These are phyloP conservation scores for Nannochloropsis salina DNA, from an alignment of 108 stramenopile species.

Conservation along the genomic window DNA sequence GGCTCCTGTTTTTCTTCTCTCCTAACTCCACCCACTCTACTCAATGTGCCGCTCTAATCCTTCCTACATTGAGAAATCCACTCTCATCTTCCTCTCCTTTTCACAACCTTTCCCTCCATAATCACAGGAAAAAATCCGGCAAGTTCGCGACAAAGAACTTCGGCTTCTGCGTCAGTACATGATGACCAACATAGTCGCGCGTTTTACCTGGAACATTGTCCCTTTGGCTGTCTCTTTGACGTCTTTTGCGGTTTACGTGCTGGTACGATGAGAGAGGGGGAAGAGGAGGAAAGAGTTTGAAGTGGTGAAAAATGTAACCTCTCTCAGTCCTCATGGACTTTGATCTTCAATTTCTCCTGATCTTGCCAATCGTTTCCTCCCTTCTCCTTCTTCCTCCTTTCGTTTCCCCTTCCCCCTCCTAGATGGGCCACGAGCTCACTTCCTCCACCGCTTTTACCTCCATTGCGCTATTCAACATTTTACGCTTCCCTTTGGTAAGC, in stretches of 20 bases:
- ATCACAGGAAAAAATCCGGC: neutral
- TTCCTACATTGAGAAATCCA: neutral
- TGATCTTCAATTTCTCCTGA: neutral
- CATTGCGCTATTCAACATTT: conserved; percentile 81
- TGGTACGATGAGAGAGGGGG: neutral
- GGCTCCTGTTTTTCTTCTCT: neutral
- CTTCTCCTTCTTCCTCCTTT: neutral
- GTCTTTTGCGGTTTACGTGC: conserved; percentile 74
- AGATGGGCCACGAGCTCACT: conserved; percentile 62
- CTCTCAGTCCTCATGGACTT: neutral
- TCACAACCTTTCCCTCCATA: neutral
- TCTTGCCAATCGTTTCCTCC: neutral
- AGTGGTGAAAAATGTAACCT: neutral
- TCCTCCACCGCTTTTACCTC: conserved; percentile 70
- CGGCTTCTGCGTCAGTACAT: conserved; percentile 57
- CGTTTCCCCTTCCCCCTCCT: neutral
- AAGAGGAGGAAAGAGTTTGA: neutral
- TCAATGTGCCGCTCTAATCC: neutral
- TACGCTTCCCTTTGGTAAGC: conserved; percentile 80
- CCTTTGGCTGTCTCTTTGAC: conserved; percentile 72
- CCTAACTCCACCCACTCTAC: too few relatives aligned
- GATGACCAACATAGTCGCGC: conserved; percentile 22
- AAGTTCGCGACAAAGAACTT: conserved; percentile 68
- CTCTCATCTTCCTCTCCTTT: neutral
- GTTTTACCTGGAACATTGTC: conserved; percentile 60